Percentiles rank a stretch among this genome's conserved stretches.
phyloP scores from a whole-genome alignment of 441 rosid species.

The Erodium texanum region DNA sequence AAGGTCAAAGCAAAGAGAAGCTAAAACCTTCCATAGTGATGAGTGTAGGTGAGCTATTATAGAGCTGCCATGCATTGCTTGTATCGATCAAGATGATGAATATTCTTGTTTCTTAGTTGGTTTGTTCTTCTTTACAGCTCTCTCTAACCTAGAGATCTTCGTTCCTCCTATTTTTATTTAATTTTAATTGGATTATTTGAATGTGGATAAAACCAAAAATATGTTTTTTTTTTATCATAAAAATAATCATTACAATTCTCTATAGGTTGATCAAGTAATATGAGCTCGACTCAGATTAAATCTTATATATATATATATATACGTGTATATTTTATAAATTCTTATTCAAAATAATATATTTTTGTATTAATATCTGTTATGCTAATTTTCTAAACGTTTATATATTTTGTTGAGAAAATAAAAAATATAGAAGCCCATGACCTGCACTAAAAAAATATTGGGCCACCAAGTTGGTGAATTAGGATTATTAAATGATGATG shows the following conservation, averaged over 20 bases:
- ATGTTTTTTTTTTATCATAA: not conserved
- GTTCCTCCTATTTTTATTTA: not conserved
- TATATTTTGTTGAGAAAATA: too few relatives aligned
- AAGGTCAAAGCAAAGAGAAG: not conserved
- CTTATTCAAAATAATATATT: too few relatives aligned
- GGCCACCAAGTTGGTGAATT: too few relatives aligned
- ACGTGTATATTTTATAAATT: too few relatives aligned
- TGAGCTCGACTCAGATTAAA: too few relatives aligned
- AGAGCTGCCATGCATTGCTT: slow-evolving; percentile 6
- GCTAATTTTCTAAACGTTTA: too few relatives aligned
- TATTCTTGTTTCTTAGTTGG: slow-evolving; percentile 15
- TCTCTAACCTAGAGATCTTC: not conserved
- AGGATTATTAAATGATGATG: too few relatives aligned
- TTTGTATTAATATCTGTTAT: too few relatives aligned
- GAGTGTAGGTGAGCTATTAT: slow-evolving; percentile 16
- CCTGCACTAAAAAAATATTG: too few relatives aligned
- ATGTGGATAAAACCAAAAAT: slow-evolving; percentile 12
- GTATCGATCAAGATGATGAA: slow-evolving; percentile 13
- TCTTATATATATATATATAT: too few relatives aligned
- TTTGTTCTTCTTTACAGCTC: not conserved
- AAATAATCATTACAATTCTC: not conserved
- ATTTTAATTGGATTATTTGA: not conserved
- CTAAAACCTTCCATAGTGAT: slow-evolving; percentile 20
- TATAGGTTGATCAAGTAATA: too few relatives aligned
- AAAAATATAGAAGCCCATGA: too few relatives aligned